Base-by-base conservation (phyloP, 2,329 filamentous ascomycete genomes). In the Uncinocarpus reesii region DNA sequence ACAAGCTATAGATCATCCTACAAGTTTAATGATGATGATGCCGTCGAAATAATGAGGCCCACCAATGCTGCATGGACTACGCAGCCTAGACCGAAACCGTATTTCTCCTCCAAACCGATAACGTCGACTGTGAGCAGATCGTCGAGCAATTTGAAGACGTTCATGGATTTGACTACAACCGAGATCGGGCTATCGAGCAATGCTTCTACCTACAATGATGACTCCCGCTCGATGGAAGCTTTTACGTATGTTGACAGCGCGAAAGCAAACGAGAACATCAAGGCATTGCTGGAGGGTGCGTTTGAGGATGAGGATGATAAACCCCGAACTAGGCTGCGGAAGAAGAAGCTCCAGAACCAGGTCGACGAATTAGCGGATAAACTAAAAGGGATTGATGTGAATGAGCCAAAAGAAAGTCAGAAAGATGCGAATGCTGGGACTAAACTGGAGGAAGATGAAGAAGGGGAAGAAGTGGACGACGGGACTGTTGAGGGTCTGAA, bases 401-500 rank as follows among this genome's bases (percentile, higher is more conserved):
- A 69, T 11, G 46, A 76, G 3, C 55, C 57, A 20, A 54, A 55
- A 1, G 58, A 60, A 21, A 68, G 76, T 45, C 71, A 77, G 35
- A 80, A 81, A 60, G 80, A 74, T 42, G 77, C 70, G 53, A 65
- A 62, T 3, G 60, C 64, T 0, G 61, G 68, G 8, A 16, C 21
- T 28, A 23, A 42, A 28, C 31, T 4, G 16, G 66, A 75, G 13
- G 64, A 69, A 40, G 70, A 69, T 2, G 68, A 66, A 3, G 68
- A 73, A 2, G 69, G 74, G 3, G 71, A 77, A 5, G 70, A 76
- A 20, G 69, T 75, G 4, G 72, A 77, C 36, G 81, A 82, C 60
- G 81, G 75, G 43, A 77, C 70, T 52, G 73, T 95, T 0, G 82
- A 88, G 47, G 92, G 90, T 0, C 76, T 98, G 52, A 84, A 83